A percentile compares a stretch with the other conserved stretches of the same genome.
These are phyloP conservation scores for Floccularia luteovirens DNA, from an alignment of 768 basidiomycete species.

Conservation along the genomic window DNA sequence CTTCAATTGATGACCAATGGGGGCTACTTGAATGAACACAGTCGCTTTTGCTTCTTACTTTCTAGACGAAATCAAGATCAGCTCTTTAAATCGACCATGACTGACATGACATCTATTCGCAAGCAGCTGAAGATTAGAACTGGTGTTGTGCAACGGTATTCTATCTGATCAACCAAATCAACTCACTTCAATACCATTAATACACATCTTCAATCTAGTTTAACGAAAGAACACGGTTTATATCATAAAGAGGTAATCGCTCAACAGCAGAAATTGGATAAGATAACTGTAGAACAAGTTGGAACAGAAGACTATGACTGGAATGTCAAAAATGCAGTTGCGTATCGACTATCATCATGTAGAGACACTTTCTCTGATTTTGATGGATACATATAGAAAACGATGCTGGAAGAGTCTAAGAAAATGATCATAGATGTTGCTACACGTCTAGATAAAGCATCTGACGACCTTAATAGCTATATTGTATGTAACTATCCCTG, in stretches of 20 bases:
- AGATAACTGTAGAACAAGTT: conserved; percentile 48
- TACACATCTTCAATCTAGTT: conserved; percentile 24
- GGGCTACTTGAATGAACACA: not conserved
- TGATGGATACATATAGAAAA: conserved; percentile 32
- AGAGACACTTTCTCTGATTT: not conserved
- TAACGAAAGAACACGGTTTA: conserved; percentile 58
- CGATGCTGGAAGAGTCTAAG: conserved; percentile 67
- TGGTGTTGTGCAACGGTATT: conserved; percentile 57
- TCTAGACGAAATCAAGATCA: not conserved
- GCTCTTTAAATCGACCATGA: conserved; percentile 23
- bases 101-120: conserved; percentile 38
- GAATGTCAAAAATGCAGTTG: conserved; percentile 65
- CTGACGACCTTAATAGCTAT: conserved; percentile 55
- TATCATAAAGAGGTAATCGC: conserved; percentile 63
- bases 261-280: conserved; percentile 51
- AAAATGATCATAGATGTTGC: conserved; percentile 74
- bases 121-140: conserved; percentile 77
- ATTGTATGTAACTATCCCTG: conserved; percentile 52
- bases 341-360: conserved; percentile 21
- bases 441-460: conserved; percentile 51
- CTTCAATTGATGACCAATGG: not conserved
- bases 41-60: no score
- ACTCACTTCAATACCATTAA: conserved; percentile 7
- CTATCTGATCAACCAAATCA: conserved; percentile 6
- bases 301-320: conserved; percentile 62